Evolutionary conservation across 805 yeast genomes (phyloP), one percentile per base, ranked within the genome.

Genomic region (Dipodascus geniculatus): DNA sequence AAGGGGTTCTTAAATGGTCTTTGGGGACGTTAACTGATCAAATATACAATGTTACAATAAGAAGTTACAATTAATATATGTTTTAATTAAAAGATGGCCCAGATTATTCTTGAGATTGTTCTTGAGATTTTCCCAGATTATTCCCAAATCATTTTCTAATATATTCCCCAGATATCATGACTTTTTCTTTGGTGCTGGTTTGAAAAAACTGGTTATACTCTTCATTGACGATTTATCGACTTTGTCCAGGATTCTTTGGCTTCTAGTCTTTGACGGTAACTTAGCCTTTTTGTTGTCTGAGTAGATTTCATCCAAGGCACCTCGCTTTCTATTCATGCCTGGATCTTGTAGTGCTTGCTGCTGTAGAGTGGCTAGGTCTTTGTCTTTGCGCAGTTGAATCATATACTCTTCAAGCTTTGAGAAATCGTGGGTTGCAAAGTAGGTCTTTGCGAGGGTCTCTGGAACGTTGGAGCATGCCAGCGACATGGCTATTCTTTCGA

Each of bases 1-100:
- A 75, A 79, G 57, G 87, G 91, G 1, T 80, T 86, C 63, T 82
- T 86, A 64, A 90, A 93, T 3, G 55, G 56, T 23, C 48, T 59
- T 22, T 59, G 57, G 57, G 56, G 60, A 22, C 24, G 60, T 23
- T 51, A 54, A 22, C 31, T 38, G 20, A 49, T 44, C 35, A n/a
- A n/a, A n/a, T n/a, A n/a, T n/a, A n/a, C n/a, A 38, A 23, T 48
- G 16, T 16, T 14, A 48, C n/a, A 11, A 14, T 31, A 22, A 17
- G 28, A 9, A 52, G 24, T 52, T n/a, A 33, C 33, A 17, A 23
- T 14, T 52, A 16, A 31, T 19, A 35, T n/a, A 23, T 49, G 49
- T 50, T 20, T 22, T 23, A n/a, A n/a, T n/a, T n/a, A n/a, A n/a
- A n/a, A n/a, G n/a, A n/a, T n/a, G n/a, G n/a, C n/a, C n/a, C n/a